phyloP scores from a whole-genome alignment of 345 rosid species.

The Populus davidiana region DNA sequence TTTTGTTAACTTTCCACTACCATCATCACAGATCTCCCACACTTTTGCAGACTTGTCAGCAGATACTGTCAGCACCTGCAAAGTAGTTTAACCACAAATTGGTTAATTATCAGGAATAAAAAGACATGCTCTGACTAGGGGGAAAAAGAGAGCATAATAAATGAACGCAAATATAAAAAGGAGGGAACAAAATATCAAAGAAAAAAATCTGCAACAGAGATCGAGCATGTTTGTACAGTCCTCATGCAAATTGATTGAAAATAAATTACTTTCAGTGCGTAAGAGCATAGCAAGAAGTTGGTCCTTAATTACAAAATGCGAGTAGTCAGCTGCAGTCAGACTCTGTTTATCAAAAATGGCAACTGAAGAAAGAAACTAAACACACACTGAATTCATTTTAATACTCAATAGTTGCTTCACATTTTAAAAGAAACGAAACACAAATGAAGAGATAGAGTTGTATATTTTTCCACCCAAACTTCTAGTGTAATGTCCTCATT shows the following conservation, averaged over 20 bases:
- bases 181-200: not conserved
- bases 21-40: constrained; percentile 80
- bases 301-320: not conserved
- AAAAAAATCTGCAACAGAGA: not conserved
- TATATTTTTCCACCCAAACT: not conserved
- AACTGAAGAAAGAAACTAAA: not conserved
- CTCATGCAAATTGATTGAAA: not conserved
- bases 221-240: not conserved
- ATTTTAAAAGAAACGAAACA: not conserved
- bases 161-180: not conserved
- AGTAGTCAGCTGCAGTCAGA: not conserved
- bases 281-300: not conserved
- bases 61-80: constrained; percentile 80
- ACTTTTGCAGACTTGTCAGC: constrained; percentile 97
- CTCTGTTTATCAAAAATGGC: not conserved
- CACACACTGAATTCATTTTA: not conserved
- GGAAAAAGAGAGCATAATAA: not conserved
- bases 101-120: not conserved
- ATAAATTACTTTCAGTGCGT: not conserved
- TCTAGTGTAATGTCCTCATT: not conserved
- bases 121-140: not conserved
- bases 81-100: constrained; percentile 7
- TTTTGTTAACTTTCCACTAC: constrained; percentile 62
- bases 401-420: not conserved
- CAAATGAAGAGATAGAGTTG: not conserved